phyloP scores from a whole-genome alignment of 2,329 filamentous ascomycete species.

The Pseudogymnoascus sp. region DNA sequence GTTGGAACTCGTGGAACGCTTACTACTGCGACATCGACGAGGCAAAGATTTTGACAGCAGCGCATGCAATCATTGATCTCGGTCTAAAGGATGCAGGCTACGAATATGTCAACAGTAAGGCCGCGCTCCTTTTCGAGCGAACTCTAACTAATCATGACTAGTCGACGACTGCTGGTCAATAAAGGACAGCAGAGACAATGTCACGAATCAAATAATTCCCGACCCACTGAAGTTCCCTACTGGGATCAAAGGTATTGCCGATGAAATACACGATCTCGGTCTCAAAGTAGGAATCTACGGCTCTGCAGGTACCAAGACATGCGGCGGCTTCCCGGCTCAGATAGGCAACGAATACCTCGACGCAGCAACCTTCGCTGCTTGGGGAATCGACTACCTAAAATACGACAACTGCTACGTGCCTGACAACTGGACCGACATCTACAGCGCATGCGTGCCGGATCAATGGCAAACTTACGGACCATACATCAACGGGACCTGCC shows the following conservation, averaged over 20 bases:
- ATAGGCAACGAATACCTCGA: conserved; percentile 46
- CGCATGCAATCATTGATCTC: conserved; percentile 40
- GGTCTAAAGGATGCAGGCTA: conserved; percentile 50
- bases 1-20: conserved; percentile 39
- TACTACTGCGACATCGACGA: conserved; percentile 46
- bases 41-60: conserved; percentile 41
- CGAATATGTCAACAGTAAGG: conserved; percentile 40
- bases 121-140: neutral
- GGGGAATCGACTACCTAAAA: conserved; percentile 48
- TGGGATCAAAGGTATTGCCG: conserved; percentile 41
- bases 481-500: conserved; percentile 36
- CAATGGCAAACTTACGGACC: conserved; percentile 19
- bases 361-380: conserved; percentile 44
- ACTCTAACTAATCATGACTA: conserved; percentile 24
- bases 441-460: conserved; percentile 37
- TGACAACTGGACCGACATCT: conserved; percentile 32
- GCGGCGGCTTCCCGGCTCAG: conserved; percentile 36
- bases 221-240: conserved; percentile 37
- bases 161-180: conserved; percentile 47
- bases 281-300: conserved; percentile 49
- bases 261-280: conserved; percentile 41
- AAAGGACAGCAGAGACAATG: conserved; percentile 34
- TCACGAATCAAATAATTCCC: conserved; percentile 37
- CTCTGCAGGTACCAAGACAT: conserved; percentile 38
- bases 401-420: conserved; percentile 52